Conservation (phyloP, 2,329 filamentous ascomycete genomes). For the Sporothrix sp. region DNA sequence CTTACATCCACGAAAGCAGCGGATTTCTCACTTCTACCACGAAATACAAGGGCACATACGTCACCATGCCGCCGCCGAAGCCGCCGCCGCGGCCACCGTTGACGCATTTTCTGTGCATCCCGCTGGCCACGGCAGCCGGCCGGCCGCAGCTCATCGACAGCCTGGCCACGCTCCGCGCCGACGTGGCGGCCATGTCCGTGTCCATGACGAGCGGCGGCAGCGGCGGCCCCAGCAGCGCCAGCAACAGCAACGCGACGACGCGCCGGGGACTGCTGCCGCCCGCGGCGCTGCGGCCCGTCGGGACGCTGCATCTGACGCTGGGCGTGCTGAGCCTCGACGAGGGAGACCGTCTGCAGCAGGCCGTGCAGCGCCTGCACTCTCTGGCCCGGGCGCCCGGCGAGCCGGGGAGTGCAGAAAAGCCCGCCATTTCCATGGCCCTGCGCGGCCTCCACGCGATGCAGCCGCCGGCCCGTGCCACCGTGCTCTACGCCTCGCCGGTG, state of each 20-base stretch:
- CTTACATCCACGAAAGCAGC: no score
- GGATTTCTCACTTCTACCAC: no score
- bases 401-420: background rate
- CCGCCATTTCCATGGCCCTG: constrained; percentile 38
- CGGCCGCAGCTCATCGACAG: constrained; percentile 55
- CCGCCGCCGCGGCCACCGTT: constrained; percentile 13
- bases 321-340: constrained; percentile 68
- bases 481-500: constrained; percentile 54
- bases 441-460: constrained; percentile 55
- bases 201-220: constrained; percentile 24
- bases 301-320: constrained; percentile 76
- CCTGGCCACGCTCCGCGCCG: constrained; percentile 50
- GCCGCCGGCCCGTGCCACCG: constrained; percentile 38
- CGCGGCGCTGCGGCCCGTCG: constrained; percentile 63
- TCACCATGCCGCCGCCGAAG: constrained; percentile 1
- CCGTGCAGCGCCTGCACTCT: constrained; percentile 33
- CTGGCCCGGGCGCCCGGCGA: constrained; percentile 19
- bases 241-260: constrained; percentile 16
- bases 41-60: no score
- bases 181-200: constrained; percentile 35
- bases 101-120: constrained; percentile 70
- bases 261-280: constrained; percentile 39
- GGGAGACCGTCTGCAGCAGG: constrained; percentile 33
- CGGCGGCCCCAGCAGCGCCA: constrained; percentile 16
- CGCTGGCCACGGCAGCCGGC: constrained; percentile 53